These are phyloP conservation scores for Taphrina pruni DNA, from an alignment of 1,139 yeast genomes.

Conservation along the genomic window DNA sequence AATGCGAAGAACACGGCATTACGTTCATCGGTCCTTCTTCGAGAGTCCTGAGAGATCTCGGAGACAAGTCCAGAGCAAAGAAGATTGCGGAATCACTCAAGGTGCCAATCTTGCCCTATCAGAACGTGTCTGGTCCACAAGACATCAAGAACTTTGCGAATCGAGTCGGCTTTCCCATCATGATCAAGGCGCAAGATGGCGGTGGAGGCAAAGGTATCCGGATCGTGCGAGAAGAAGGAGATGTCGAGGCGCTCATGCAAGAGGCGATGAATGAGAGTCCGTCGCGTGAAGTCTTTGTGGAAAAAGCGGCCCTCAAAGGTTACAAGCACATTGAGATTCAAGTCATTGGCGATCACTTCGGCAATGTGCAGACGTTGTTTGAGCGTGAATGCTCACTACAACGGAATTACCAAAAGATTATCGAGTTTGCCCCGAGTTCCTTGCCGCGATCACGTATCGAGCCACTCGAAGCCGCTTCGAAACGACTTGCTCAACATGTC, in stretches of 20 bases:
- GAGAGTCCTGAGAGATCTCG: slow-evolving; percentile 67
- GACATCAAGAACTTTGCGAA: slow-evolving; percentile 83
- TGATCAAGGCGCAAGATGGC: slow-evolving; percentile 98
- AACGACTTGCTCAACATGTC: slow-evolving; percentile 73
- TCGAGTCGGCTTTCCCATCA: slow-evolving; percentile 81
- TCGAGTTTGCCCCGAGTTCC: slow-evolving; percentile 83
- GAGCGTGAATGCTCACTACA: slow-evolving; percentile 98
- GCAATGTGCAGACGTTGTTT: slow-evolving; percentile 89
- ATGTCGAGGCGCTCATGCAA: slow-evolving; percentile 59
- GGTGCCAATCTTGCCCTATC: slow-evolving; percentile 95
- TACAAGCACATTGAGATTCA: slow-evolving; percentile 97
- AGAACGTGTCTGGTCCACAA: slow-evolving; percentile 73
- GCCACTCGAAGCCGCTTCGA: slow-evolving; percentile 82
- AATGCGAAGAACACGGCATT: slow-evolving; percentile 79
- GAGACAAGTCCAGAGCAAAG: slow-evolving; percentile 94
- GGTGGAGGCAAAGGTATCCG: slow-evolving; percentile 99
- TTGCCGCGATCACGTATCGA: slow-evolving; percentile 70
- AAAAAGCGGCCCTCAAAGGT: slow-evolving; percentile 75
- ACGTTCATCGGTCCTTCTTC: slow-evolving; percentile 88
- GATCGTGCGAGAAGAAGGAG: slow-evolving; percentile 80
- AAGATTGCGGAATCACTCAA: slow-evolving; percentile 85
- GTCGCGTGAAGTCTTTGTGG: slow-evolving; percentile 94
- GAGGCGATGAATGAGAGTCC: slow-evolving; percentile 56
- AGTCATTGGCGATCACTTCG: slow-evolving; percentile 93
- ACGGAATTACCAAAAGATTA: slow-evolving; percentile 93